Percentiles rank a stretch among this genome's conserved stretches.
These are phyloP conservation scores for Mycena sp. DNA, from an alignment of 1,284 basidiomycete genomes.

Conservation along the genomic window DNA sequence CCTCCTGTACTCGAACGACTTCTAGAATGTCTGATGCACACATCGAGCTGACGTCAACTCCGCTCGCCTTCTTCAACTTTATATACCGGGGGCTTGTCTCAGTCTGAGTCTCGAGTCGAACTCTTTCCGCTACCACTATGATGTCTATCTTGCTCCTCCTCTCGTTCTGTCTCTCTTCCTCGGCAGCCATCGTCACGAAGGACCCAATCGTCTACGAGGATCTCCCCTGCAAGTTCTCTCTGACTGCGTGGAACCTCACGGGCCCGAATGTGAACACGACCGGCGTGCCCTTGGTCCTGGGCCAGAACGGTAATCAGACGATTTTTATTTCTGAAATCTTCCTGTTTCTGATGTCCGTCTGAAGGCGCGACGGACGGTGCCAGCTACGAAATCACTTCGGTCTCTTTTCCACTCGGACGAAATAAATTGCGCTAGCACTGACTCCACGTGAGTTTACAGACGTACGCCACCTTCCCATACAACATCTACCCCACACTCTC, in stretches of 20 bases:
- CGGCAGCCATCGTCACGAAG: no score
- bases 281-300: conserved; percentile 54
- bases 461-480: conserved; percentile 52
- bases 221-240: conserved; percentile 48
- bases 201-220: neutral
- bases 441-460: conserved; percentile 42
- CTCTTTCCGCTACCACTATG: no score
- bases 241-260: conserved; percentile 50
- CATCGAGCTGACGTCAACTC: no score
- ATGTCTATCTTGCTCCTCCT: no score
- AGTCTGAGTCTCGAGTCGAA: no score
- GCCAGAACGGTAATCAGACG: conserved; percentile 44
- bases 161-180: no score
- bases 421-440: neutral
- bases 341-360: neutral
- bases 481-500: conserved; percentile 47
- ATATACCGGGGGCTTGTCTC: no score
- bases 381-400: conserved; percentile 48
- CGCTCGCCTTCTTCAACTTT: no score
- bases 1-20: no score
- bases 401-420: conserved; percentile 27
- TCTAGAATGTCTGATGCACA: no score
- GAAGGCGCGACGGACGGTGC: conserved; percentile 33
- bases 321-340: neutral
- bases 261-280: conserved; percentile 48